Evolutionary conservation across 805 yeast species (phyloP).

Genomic region (Spathaspora arborariae): DNA sequence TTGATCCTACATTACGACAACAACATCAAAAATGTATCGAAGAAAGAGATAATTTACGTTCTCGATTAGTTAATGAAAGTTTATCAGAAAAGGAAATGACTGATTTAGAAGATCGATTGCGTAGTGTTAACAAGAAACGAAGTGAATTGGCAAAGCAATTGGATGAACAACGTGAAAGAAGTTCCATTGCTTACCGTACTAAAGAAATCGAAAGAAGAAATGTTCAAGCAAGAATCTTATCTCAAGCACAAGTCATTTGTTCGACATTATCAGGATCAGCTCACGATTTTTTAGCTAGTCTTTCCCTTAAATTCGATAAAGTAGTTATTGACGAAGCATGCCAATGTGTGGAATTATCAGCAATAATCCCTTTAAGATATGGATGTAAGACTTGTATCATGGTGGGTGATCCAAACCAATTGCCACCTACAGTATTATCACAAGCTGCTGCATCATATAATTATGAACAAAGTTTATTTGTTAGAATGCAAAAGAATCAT

Average conservation of each 20-base stretch:
- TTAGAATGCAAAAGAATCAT: conserved; percentile 77
- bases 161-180: conserved; percentile 76
- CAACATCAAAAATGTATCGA: conserved; percentile 49
- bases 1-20: conserved; percentile 47
- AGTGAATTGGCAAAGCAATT: conserved; percentile 68
- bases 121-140: conserved; percentile 56
- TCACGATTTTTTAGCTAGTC: conserved; percentile 72
- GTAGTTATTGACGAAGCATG: conserved; percentile 97
- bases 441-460: conserved; percentile 75
- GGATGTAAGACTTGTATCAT: conserved; percentile 88
- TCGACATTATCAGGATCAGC: conserved; percentile 94
- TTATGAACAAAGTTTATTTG: conserved; percentile 91
- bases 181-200: conserved; percentile 64
- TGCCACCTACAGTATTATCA: conserved; percentile 94
- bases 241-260: conserved; percentile 80
- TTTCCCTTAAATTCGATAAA: conserved; percentile 79
- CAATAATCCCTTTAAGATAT: conserved; percentile 86
- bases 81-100: conserved; percentile 40
- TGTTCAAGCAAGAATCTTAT: conserved; percentile 67
- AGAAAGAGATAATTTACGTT: conserved; percentile 55
- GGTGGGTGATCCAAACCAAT: conserved; percentile 98
- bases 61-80: conserved; percentile 20
- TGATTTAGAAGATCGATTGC: conserved; percentile 46
- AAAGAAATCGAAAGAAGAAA: conserved; percentile 76
- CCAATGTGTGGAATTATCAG: conserved; percentile 90